Evolutionary conservation across 2,329 filamentous ascomycete genomes (phyloP).

Genomic region (Hypocrella siamensis): DNA sequence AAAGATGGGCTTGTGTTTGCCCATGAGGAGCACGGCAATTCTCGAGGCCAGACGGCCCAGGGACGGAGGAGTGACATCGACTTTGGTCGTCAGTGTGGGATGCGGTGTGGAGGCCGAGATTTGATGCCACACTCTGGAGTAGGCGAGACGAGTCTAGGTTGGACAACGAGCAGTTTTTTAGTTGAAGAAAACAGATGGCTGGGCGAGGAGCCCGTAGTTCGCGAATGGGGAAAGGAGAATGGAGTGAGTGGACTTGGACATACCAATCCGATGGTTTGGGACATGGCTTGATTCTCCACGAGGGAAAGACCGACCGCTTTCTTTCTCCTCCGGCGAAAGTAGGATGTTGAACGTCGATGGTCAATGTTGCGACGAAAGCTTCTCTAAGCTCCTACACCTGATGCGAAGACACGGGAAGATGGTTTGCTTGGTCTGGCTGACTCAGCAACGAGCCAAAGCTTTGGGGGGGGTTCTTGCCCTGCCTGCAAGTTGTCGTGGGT

Average conservation of each 20-base stretch:
- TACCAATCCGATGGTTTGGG: constrained; percentile 65
- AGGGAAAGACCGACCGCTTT: background rate
- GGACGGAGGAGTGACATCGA: constrained; percentile 50
- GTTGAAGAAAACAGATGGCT: too few relatives aligned
- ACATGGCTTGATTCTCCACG: constrained; percentile 38
- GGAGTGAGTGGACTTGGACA: constrained; percentile 5
- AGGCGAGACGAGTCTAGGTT: constrained; percentile 77
- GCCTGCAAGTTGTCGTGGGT: too few relatives aligned
- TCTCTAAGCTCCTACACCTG: background rate
- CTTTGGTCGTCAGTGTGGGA: constrained; percentile 41
- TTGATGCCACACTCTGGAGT: constrained; percentile 90
- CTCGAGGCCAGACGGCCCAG: constrained; percentile 78
- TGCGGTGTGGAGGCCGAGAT: constrained; percentile 56
- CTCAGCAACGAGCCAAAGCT: too few relatives aligned
- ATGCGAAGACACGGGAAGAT: too few relatives aligned
- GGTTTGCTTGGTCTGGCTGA: background rate
- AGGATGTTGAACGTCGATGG: background rate
- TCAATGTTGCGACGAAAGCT: background rate
- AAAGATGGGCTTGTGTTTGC: constrained; percentile 97
- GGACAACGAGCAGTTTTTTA: background rate
- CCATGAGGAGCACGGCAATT: constrained; percentile 82
- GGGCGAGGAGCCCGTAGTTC: background rate
- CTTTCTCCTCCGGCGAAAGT: background rate
- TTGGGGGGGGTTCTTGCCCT: too few relatives aligned
- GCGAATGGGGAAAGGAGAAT: background rate